Base-by-base conservation (phyloP, 176 grass and related monocot genomes). In the Melocanna baccifera region DNA sequence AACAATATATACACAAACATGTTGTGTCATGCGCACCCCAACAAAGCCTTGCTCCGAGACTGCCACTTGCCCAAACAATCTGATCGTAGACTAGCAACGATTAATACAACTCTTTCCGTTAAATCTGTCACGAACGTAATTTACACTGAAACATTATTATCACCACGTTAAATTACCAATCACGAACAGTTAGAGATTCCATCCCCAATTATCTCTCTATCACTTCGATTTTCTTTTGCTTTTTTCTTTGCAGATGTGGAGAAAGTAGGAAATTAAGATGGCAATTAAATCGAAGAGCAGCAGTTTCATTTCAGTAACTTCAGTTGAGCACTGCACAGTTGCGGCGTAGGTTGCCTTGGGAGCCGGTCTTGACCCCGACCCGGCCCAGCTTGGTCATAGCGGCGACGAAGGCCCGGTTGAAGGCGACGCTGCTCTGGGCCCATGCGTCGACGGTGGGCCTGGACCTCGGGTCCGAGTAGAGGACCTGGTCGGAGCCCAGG, bases 351-450 rank as follows among this genome's bases (percentile, higher is more conserved):
- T 97, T 90, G 2, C 94, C 94, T 2, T 89, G 84, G 2, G 88
- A 42, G 14, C 59, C 65, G 0, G 92, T 92, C 70, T 92, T 97
- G 48, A 91, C 84, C 12, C 94, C 94, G 1, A 94, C 58, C 6
- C 94, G 86, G 40, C 94, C 94, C 69, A 97, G 10, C 87, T 68
- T 92, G 1, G 84, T 91, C 3, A 97, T 80, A 0, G 94, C 90
- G 0, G 73, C 4, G 0, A 86, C 70, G 4, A 94, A 97, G 67
- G 94, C 90, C 84, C 23, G 78, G 42, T 84, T 59, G 56, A 97
- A 97, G 0, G 67, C 81, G 8, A 1, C 65, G 4, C 47, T 29
- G 58, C 88, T 91, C 75, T 34, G 62, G 18, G 92, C 92, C 90
- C 87, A 92, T 0, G 86, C 42, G 12, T 91, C 75, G 2, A 97